Percentiles rank a stretch among this genome's conserved stretches.
Conservation (phyloP, 2,329 filamentous ascomycete genomes). For the Pseudophaeomoniella oleicola region DNA sequence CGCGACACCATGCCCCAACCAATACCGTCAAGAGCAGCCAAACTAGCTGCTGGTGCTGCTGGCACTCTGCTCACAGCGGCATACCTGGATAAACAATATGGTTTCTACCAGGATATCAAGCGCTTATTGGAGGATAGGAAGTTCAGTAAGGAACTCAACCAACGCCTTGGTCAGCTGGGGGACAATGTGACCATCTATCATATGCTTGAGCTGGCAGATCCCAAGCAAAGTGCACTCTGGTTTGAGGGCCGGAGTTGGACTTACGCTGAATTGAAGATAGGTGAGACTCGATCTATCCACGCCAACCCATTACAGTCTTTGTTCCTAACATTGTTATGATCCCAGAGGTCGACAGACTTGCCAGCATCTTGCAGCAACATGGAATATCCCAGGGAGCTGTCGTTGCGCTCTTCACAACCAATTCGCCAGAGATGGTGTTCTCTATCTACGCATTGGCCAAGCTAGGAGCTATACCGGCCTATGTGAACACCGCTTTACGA, state of each 20-base stretch:
- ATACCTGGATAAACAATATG: background rate
- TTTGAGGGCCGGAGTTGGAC: conserved; percentile 35
- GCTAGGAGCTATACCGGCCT: conserved; percentile 27
- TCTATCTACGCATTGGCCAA: conserved; percentile 29
- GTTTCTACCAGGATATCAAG: background rate
- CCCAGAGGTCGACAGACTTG: conserved; percentile 28
- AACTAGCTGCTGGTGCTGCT: background rate
- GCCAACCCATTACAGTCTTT: no score
- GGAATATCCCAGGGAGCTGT: conserved; percentile 24
- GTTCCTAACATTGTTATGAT: no score
- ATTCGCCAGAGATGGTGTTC: conserved; percentile 35
- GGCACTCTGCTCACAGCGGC: background rate
- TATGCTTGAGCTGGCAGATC: conserved; percentile 25
- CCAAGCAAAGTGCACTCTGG: conserved; percentile 28
- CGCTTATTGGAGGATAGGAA: background rate
- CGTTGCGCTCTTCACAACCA: conserved; percentile 32
- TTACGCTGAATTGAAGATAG: conserved; percentile 27
- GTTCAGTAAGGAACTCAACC: background rate
- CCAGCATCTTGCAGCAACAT: conserved; percentile 23
- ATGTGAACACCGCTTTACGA: conserved; percentile 33
- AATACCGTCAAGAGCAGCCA: background rate
- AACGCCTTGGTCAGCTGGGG: background rate
- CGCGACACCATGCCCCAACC: background rate
- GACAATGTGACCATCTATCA: conserved; percentile 20
- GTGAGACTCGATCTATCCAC: conserved; percentile 20